Percentiles rank a stretch among this genome's conserved stretches.
Evolutionary conservation across 257 asterid genomes (phyloP).

Genomic region (Solanum sejunctum): DNA sequence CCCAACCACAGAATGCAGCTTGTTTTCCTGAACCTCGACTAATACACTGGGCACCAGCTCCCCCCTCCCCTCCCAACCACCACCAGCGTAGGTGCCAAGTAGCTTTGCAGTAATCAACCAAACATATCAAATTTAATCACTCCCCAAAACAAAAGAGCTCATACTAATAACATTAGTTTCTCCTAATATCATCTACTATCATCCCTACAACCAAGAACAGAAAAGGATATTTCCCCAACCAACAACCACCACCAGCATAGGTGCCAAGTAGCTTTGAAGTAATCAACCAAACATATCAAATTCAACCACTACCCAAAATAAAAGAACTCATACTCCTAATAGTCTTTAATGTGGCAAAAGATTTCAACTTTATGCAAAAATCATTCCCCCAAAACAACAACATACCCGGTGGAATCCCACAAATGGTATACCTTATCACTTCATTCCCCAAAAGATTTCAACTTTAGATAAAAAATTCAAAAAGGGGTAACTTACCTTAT

Average conservation of each 20-base stretch:
- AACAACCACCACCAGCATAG: background rate
- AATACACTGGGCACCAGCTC: background rate
- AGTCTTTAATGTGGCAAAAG: no score
- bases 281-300: background rate
- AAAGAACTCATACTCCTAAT: background rate
- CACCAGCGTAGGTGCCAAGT: background rate
- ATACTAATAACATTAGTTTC: no score
- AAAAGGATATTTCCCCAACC: no score
- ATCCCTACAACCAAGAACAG: background rate
- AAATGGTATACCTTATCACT: no score
- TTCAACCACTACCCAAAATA: background rate
- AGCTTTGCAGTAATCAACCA: background rate
- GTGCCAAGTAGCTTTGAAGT: background rate
- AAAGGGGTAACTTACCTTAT: slow-evolving; percentile 34
- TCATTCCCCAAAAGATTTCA: background rate
- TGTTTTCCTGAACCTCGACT: no score
- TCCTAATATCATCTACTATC: no score
- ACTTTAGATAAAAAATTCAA: background rate
- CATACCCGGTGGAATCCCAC: no score
- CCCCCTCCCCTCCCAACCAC: background rate
- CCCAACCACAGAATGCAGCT: no score
- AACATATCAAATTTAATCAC: background rate
- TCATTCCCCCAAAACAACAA: no score
- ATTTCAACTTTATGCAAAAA: no score
- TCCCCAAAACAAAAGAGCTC: background rate